phyloP scores from a whole-genome alignment of 1,139 yeast species.

The Suhomyces maxii region DNA sequence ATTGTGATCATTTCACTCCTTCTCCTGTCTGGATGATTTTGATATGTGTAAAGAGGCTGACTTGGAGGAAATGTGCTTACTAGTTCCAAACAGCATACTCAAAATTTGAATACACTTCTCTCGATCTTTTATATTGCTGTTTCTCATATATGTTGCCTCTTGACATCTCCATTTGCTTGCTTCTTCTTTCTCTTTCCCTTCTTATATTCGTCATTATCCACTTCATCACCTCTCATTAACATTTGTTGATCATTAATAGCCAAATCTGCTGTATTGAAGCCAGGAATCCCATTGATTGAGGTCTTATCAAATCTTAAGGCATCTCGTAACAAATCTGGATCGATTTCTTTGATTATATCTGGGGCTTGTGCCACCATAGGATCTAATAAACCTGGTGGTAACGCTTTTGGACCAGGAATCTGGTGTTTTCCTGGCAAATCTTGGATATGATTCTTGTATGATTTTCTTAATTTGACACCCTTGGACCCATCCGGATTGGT shows the following conservation, averaged over 20 bases:
- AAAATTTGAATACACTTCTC: too few relatives aligned
- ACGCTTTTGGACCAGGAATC: constrained; percentile 56
- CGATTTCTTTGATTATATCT: constrained; percentile 50
- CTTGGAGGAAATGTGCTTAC: too few relatives aligned
- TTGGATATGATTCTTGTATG: constrained; percentile 86
- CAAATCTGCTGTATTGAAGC: constrained; percentile 68
- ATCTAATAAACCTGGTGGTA: constrained; percentile 54
- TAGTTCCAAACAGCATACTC: too few relatives aligned
- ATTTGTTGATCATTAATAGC: constrained; percentile 60
- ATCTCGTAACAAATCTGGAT: constrained; percentile 46
- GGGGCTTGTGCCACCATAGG: constrained; percentile 43
- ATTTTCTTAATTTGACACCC: constrained; percentile 88
- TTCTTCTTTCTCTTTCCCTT: constrained; percentile 36
- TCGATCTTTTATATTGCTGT: too few relatives aligned
- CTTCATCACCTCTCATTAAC: constrained; percentile 45
- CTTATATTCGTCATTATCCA: constrained; percentile 36
- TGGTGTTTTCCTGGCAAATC: constrained; percentile 83
- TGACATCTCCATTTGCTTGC: constrained; percentile 33
- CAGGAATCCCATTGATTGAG: constrained; percentile 73
- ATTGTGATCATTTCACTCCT: too few relatives aligned
- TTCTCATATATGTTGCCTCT: constrained; percentile 35
- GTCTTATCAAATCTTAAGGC: constrained; percentile 68
- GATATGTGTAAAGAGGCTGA: too few relatives aligned
- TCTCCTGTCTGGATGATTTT: too few relatives aligned
- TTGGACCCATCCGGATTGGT: constrained; percentile 86